phyloP scores from a whole-genome alignment of 768 basidiomycete species.

The Nidularia pulvinata region DNA sequence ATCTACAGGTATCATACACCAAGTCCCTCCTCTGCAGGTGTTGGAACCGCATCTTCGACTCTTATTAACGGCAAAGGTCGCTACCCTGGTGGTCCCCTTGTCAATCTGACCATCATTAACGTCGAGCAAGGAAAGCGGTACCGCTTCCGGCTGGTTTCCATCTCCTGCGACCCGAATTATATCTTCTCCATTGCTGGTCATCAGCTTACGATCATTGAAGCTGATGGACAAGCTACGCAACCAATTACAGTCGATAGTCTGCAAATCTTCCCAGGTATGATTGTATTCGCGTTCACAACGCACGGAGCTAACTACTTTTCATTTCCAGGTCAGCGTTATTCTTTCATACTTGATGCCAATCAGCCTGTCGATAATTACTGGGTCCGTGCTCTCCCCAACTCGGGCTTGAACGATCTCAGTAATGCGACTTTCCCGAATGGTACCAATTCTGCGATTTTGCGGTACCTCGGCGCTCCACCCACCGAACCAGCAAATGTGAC shows the following conservation, averaged over 20 bases:
- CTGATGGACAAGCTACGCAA: slow-evolving; percentile 34
- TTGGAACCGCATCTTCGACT: slow-evolving; percentile 17
- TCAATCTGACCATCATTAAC: slow-evolving; percentile 26
- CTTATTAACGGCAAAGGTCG: slow-evolving; percentile 38
- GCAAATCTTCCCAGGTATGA: slow-evolving; percentile 33
- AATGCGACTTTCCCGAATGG: slow-evolving; percentile 9
- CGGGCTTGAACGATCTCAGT: slow-evolving; percentile 1
- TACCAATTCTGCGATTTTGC: slow-evolving; percentile 40
- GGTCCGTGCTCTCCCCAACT: slow-evolving; percentile 37
- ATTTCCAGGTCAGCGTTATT: slow-evolving; percentile 38
- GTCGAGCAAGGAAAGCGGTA: slow-evolving; percentile 29
- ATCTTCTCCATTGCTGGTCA: slow-evolving; percentile 45
- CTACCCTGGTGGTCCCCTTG: slow-evolving; percentile 23
- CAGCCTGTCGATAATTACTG: slow-evolving; percentile 35
- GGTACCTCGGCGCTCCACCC: slow-evolving; percentile 34
- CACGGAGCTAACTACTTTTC: not conserved
- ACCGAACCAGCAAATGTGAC: slow-evolving; percentile 16
- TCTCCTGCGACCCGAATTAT: slow-evolving; percentile 26
- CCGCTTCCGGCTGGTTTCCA: slow-evolving; percentile 18
- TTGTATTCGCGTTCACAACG: not conserved
- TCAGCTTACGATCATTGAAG: slow-evolving; percentile 44
- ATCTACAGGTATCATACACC: slow-evolving; percentile 14
- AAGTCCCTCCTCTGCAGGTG: slow-evolving; percentile 11
- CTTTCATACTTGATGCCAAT: slow-evolving; percentile 32
- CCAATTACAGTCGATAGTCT: slow-evolving; percentile 37